Conservation (phyloP, 371 early-diverging fungal species). For the Phascolomyces articulosus region DNA sequence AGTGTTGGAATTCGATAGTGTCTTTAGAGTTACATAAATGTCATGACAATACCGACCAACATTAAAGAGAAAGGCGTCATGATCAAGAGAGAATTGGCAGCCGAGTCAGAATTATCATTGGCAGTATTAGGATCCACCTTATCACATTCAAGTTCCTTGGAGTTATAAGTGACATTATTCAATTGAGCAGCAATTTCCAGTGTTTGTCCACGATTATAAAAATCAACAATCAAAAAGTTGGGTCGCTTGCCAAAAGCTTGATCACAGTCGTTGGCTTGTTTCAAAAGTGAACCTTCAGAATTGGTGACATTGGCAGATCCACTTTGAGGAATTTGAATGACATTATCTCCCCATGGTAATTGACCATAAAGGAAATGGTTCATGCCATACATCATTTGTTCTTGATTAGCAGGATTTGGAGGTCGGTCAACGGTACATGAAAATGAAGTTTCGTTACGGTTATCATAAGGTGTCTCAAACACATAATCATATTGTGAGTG, state of each 20-base stretch:
- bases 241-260: conserved; percentile 57
- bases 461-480: conserved; percentile 63
- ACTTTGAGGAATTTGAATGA: conserved; percentile 55
- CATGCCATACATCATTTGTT: conserved; percentile 58
- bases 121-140: not conserved
- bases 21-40: conserved; percentile 14
- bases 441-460: conserved; percentile 41
- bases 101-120: not conserved
- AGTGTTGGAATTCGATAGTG: no score
- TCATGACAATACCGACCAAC: conserved; percentile 10
- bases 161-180: conserved; percentile 63
- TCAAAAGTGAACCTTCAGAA: conserved; percentile 34
- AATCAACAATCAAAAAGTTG: conserved; percentile 78
- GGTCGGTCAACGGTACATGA: conserved; percentile 61
- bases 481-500: conserved; percentile 56
- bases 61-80: conserved; percentile 3
- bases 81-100: conserved; percentile 1
- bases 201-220: conserved; percentile 67
- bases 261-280: conserved; percentile 48
- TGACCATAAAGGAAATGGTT: conserved; percentile 61
- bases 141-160: conserved; percentile 12
- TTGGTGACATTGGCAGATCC: conserved; percentile 56
- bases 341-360: conserved; percentile 29
- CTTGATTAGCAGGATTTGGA: conserved; percentile 26
- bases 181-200: conserved; percentile 59